A percentile compares a stretch with the other conserved stretches of the same genome.
Evolutionary conservation across 2,329 filamentous ascomycete species (phyloP).

Genomic region (Emericellopsis atlantica): DNA sequence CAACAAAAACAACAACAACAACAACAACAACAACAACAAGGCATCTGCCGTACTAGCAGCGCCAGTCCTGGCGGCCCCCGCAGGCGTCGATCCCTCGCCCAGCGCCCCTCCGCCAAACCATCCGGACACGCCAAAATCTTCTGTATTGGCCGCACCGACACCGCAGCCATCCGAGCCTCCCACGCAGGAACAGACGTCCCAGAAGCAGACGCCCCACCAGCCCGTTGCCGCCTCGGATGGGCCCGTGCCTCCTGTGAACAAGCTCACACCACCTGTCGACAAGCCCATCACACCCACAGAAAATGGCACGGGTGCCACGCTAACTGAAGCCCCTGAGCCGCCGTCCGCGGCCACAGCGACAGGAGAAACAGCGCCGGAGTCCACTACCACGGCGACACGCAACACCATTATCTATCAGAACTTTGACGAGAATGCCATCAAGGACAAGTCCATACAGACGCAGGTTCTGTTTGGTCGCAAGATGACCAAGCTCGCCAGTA

Average conservation of each 20-base stretch:
- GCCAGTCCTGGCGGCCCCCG: constrained; percentile 22
- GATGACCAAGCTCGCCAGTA: constrained; percentile 44
- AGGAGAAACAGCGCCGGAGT: constrained; percentile 2
- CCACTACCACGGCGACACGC: constrained; percentile 30
- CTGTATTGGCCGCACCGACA: constrained; percentile 28
- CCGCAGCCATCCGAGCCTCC: constrained; percentile 3
- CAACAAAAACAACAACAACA: too few relatives aligned
- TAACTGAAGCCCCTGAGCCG: constrained; percentile 6
- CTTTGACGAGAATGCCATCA: constrained; percentile 42
- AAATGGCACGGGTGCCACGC: constrained; percentile 1
- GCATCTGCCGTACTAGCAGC: constrained; percentile 21
- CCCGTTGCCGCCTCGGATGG: too few relatives aligned
- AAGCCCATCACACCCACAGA: background rate
- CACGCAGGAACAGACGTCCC: background rate
- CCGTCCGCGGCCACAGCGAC: background rate
- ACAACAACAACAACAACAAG: constrained; percentile 9
- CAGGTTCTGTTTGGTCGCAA: constrained; percentile 46
- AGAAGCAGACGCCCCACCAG: background rate
- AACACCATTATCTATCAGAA: constrained; percentile 48
- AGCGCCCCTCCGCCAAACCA: background rate
- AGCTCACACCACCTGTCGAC: too few relatives aligned
- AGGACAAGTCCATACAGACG: constrained; percentile 43
- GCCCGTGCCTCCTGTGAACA: too few relatives aligned
- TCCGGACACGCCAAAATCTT: constrained; percentile 20
- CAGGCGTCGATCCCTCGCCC: constrained; percentile 9